Evolutionary conservation across 2,329 filamentous ascomycete genomes (phyloP), one percentile per base, ranked within the genome.

Genomic region (Aspergillus aculeatinus): DNA sequence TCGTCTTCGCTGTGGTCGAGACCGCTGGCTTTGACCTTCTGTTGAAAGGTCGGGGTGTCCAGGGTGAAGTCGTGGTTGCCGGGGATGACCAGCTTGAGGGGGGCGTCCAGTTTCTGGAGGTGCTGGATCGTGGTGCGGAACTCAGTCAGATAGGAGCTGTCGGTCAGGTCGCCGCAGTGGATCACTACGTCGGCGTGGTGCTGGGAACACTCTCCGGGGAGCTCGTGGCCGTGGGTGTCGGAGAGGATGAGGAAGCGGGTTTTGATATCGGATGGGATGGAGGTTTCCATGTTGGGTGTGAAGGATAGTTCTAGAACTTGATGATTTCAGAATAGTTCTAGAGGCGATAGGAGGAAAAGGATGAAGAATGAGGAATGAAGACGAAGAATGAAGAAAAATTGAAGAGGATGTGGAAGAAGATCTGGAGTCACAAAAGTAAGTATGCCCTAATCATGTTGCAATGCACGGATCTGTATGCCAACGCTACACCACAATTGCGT

Each of bases 41-140:
- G 63, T 48, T 72, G 60, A 52, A 81, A 84, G 0, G 66, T 66
- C 0, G 65, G 63, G 2, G 64, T 65, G 58, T 83, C 77, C 47
- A 79, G 61, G 4, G 74, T 79, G 51, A 79, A 76, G 64, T 86
- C 83, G 64, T 86, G 83, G 60, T 85, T 85, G 2, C 84, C 83
- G 2, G 83, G 77, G 60, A 86, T 85, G 48, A 80, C 77, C 3
- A 86, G 73, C 63, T 85, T 85, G 6, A 85, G 72, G 0, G 81
- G 79, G 1, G 83, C 81, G 5, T 76, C 63, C n/a, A 83, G 67
- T 1, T 59, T 55, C 4, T 75, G 67, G 4, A 86, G 71, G 42
- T 80, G 68, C n/a, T 72, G 60, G 10, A 85, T 72, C 0, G 81
- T 75, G 0, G 66, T 65, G 11, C 64, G 67, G 48, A 79, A 79